Conservation (phyloP, 495 filamentous ascomycete genomes). For the Penicillium coprophilum region DNA sequence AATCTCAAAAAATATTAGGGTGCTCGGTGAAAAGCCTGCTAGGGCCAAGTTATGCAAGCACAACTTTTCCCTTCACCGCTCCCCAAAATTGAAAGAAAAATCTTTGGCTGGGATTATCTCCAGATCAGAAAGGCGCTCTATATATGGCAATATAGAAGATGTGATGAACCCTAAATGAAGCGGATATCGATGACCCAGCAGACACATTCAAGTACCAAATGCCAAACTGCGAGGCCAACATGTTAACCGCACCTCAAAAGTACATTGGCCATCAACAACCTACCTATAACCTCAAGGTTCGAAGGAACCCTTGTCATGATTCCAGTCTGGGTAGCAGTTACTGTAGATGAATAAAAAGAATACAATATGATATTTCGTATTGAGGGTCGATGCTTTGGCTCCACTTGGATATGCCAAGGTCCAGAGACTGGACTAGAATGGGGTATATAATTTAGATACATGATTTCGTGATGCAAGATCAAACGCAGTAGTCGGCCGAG, state of each 20-base stretch:
- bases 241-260: not conserved
- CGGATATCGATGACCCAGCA: not conserved
- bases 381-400: not conserved
- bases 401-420: conserved; percentile 9
- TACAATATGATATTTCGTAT: not conserved
- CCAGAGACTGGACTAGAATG: conserved; percentile 11
- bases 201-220: not conserved
- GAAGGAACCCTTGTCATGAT: not conserved
- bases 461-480: conserved; percentile 33
- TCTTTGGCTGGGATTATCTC: too few relatives aligned
- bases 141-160: not conserved
- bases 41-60: not conserved
- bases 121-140: not conserved
- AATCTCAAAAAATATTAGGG: too few relatives aligned
- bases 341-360: not conserved
- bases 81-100: too few relatives aligned
- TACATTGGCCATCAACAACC: not conserved
- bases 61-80: too few relatives aligned
- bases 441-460: conserved; percentile 32
- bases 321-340: not conserved
- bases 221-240: not conserved
- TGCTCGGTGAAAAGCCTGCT: not conserved
- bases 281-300: not conserved
- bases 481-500: conserved; percentile 5
- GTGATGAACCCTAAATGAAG: not conserved